Conservation (phyloP, 352 stramenopile species). For the Phytophthora rubi region DNA sequence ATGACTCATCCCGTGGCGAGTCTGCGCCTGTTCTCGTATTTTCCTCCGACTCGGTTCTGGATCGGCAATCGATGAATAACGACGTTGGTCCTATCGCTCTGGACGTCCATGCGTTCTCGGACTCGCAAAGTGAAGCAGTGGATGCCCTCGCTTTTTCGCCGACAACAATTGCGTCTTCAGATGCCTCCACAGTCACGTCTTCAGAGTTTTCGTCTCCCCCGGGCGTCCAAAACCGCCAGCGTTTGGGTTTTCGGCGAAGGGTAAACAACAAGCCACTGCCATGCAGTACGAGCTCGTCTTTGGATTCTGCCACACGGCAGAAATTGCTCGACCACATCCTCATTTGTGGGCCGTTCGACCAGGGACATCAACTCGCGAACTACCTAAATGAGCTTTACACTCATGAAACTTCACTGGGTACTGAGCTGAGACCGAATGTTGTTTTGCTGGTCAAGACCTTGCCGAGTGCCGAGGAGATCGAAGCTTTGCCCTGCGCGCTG, state of each 20-base stretch:
- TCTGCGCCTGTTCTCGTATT: constrained; percentile 52
- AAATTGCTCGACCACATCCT: constrained; percentile 46
- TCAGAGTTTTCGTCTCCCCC: background rate
- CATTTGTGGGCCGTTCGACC: constrained; percentile 53
- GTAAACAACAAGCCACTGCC: too few species aligned
- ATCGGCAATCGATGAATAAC: constrained; percentile 52
- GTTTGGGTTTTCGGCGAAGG: too few species aligned
- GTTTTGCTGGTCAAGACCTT: constrained; percentile 52
- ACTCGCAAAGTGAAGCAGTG: background rate
- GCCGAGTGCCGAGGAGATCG: constrained; percentile 40
- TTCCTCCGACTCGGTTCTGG: constrained; percentile 54
- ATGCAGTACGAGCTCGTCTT: background rate
- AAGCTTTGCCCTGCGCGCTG: constrained; percentile 34
- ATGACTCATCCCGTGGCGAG: background rate
- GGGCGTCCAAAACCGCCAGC: too few species aligned
- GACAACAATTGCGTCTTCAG: background rate
- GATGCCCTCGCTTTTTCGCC: background rate
- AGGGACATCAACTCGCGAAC: constrained; percentile 45
- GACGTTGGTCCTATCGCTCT: constrained; percentile 25
- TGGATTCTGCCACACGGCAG: background rate
- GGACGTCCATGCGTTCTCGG: constrained; percentile 16
- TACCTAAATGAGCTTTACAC: constrained; percentile 53
- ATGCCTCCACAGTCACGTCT: background rate
- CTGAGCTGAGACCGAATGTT: constrained; percentile 25
- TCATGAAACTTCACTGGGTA: constrained; percentile 16